Conservation (phyloP, 768 basidiomycete species). For the Lenzites betulinus region DNA sequence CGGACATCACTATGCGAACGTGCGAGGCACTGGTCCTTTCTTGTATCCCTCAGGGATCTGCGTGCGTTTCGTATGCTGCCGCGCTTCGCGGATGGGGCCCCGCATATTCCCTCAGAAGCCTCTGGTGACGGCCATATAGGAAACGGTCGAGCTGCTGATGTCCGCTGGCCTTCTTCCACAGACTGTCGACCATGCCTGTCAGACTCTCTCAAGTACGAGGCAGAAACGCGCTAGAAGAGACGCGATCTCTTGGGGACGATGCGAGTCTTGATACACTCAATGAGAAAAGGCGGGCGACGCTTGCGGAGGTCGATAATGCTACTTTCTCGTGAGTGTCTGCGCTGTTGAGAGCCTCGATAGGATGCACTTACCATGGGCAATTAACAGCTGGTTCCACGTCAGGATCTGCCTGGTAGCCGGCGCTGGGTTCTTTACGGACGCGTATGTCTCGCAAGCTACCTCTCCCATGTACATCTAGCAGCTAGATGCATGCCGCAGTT, state of each 20-base stretch:
- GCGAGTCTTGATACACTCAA: slow-evolving; percentile 21
- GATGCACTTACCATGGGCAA: too few relatives aligned
- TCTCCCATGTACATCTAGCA: neutral
- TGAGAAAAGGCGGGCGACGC: slow-evolving; percentile 46
- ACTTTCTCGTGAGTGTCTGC: slow-evolving; percentile 39
- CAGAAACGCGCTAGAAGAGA: neutral
- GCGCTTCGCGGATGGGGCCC: neutral
- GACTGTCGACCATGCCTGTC: neutral
- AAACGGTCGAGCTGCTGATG: too few relatives aligned
- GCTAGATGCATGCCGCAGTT: slow-evolving; percentile 20
- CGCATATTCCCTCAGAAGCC: too few relatives aligned
- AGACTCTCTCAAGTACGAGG: neutral
- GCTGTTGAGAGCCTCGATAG: too few relatives aligned
- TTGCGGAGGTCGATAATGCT: slow-evolving; percentile 54
- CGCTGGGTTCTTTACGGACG: slow-evolving; percentile 35
- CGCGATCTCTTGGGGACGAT: neutral
- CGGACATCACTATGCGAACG: slow-evolving; percentile 2
- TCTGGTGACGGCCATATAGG: too few relatives aligned
- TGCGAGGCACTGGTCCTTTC: neutral
- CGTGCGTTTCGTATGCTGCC: neutral
- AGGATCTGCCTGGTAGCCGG: slow-evolving; percentile 43
- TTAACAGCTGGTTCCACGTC: slow-evolving; percentile 49
- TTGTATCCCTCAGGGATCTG: neutral
- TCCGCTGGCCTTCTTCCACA: too few relatives aligned
- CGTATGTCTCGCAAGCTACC: slow-evolving; percentile 18